phyloP scores from a whole-genome alignment of 192 early-diverging fungal species.

The Podila epigama region DNA sequence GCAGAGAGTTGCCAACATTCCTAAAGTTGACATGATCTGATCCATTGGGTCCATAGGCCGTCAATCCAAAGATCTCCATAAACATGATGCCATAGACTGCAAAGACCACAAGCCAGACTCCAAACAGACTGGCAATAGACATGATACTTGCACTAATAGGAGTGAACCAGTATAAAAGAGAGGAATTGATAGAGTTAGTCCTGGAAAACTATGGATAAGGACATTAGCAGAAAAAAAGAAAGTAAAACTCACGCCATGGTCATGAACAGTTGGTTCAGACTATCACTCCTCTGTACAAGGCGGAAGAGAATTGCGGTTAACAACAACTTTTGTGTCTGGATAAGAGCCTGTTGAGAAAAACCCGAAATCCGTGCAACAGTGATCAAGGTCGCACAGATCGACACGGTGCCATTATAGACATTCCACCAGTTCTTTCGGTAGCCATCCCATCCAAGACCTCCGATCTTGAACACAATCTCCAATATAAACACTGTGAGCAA shows the following conservation, averaged over 20 bases:
- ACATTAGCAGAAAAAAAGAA: neutral
- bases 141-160: constrained; percentile 41
- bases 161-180: constrained; percentile 12
- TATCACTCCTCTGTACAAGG: constrained; percentile 63
- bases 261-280: constrained; percentile 66
- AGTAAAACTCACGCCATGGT: constrained; percentile 60
- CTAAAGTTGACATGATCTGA: constrained; percentile 62
- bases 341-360: constrained; percentile 16
- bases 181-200: neutral
- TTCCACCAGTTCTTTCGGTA: constrained; percentile 63
- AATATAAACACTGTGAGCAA: constrained; percentile 57
- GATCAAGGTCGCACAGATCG: constrained; percentile 54
- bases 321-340: constrained; percentile 64
- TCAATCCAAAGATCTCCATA: constrained; percentile 69
- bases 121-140: constrained; percentile 62
- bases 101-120: constrained; percentile 66
- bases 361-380: constrained; percentile 26
- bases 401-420: constrained; percentile 71
- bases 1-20: constrained; percentile 49
- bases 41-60: constrained; percentile 57
- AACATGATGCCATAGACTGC: constrained; percentile 66
- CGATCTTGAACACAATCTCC: constrained; percentile 54
- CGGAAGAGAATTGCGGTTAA: constrained; percentile 63
- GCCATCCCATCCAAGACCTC: constrained; percentile 58
- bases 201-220: no score